phyloP scores from a whole-genome alignment of 768 basidiomycete species.

The Butyriboletus loyo region DNA sequence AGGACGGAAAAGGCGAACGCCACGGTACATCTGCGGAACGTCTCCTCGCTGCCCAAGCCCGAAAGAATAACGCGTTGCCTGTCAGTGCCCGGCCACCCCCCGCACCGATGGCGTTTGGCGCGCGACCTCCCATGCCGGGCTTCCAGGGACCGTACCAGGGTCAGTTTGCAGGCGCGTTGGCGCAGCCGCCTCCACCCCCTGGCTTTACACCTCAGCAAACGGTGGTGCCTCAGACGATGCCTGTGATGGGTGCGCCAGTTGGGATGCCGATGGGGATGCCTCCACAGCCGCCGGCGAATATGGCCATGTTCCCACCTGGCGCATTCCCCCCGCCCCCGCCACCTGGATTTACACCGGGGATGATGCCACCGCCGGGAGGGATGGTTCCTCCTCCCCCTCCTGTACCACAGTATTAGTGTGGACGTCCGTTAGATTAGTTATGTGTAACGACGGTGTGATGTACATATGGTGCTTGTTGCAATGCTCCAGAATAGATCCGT shows the following conservation, averaged over 20 bases:
- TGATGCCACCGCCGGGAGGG: slow-evolving; percentile 33
- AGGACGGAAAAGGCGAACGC: slow-evolving; percentile 96
- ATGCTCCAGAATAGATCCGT: slow-evolving; percentile 2
- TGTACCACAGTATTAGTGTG: slow-evolving; percentile 30
- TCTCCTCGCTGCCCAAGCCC: slow-evolving; percentile 89
- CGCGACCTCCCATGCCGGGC: slow-evolving; percentile 62
- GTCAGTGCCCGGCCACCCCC: slow-evolving; percentile 73
- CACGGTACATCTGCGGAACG: slow-evolving; percentile 98
- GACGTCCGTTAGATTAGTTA: slow-evolving; percentile 6
- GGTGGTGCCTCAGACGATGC: slow-evolving; percentile 45
- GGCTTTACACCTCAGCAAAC: slow-evolving; percentile 77
- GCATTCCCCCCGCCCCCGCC: slow-evolving; percentile 63
- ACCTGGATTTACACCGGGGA: slow-evolving; percentile 59
- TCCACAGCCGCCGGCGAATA: slow-evolving; percentile 33
- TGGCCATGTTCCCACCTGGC: slow-evolving; percentile 46
- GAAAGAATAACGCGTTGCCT: slow-evolving; percentile 91
- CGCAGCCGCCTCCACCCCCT: slow-evolving; percentile 76
- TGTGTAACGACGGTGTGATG: slow-evolving; percentile 1
- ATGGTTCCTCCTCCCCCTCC: slow-evolving; percentile 47
- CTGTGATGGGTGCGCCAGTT: slow-evolving; percentile 34
- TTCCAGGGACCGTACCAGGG: slow-evolving; percentile 81
- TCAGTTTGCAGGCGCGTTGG: slow-evolving; percentile 89
- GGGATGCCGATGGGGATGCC: slow-evolving; percentile 36
- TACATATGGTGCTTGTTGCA: not conserved
- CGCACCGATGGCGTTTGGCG: slow-evolving; percentile 69